These are phyloP conservation scores for Neurospora intermedia DNA, from an alignment of 495 filamentous ascomycete species.

Conservation along the genomic window DNA sequence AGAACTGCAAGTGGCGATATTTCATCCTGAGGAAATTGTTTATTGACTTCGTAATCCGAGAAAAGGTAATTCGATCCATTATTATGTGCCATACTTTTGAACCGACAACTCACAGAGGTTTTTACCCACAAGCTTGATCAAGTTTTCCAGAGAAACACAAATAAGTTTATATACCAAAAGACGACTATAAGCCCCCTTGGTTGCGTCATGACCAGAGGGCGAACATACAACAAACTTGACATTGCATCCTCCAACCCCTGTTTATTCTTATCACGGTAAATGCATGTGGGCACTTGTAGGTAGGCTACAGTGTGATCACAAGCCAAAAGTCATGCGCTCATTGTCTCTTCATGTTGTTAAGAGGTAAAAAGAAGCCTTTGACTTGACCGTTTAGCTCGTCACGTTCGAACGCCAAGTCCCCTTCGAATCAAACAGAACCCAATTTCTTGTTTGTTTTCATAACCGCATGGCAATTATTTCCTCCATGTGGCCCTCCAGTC, in stretches of 20 bases:
- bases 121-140: too few relatives aligned
- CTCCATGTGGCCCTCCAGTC: not conserved
- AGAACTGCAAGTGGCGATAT: not conserved
- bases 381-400: not conserved
- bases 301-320: constrained; percentile 5
- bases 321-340: not conserved
- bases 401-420: not conserved
- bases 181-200: too few relatives aligned
- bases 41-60: too few relatives aligned
- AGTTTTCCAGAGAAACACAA: not conserved
- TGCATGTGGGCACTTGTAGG: too few relatives aligned
- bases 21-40: not conserved
- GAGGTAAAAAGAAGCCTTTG: not conserved
- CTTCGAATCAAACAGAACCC: not conserved
- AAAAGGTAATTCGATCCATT: too few relatives aligned
- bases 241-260: too few relatives aligned
- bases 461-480: not conserved
- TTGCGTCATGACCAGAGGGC: too few relatives aligned
- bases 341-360: not conserved
- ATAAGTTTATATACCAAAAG: not conserved
- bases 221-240: too few relatives aligned
- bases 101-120: too few relatives aligned
- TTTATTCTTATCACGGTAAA: too few relatives aligned
- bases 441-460: not conserved
- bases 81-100: too few relatives aligned